These are phyloP conservation scores for Eucalyptus urophylla DNA, from an alignment of 345 rosid genomes.

Conservation along the genomic window DNA sequence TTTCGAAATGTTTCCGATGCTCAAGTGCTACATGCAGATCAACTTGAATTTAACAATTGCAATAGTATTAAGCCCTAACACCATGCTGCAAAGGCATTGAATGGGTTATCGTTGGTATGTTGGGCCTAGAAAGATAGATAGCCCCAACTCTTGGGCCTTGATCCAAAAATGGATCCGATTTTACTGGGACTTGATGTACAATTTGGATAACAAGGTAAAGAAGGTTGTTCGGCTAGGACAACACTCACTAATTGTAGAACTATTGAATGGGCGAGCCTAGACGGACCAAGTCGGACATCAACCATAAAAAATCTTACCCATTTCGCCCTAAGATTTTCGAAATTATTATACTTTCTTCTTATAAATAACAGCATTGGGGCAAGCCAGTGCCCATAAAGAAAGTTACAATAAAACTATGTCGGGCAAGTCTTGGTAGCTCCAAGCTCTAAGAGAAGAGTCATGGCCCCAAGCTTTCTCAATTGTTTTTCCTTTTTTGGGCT, in stretches of 20 bases:
- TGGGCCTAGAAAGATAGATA: not conserved
- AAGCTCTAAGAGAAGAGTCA: not conserved
- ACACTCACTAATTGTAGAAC: not conserved
- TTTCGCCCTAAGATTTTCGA: not conserved
- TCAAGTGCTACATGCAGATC: too few species aligned
- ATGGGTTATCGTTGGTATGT: not conserved
- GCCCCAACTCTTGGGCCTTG: not conserved
- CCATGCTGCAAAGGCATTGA: not conserved
- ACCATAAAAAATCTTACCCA: not conserved
- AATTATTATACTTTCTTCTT: not conserved
- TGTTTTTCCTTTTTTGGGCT: not conserved
- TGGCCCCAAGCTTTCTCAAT: not conserved
- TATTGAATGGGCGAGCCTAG: not conserved
- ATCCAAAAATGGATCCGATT: not conserved
- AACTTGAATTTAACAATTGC: not conserved
- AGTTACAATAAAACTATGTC: not conserved
- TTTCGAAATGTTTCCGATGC: not conserved
- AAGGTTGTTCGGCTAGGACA: not conserved
- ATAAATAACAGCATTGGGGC: accelerated
- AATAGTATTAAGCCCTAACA: not conserved
- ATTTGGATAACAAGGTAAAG: not conserved
- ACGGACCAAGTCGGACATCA: not conserved
- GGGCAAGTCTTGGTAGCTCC: not conserved
- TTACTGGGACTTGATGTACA: not conserved
- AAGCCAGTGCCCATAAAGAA: accelerated